Percentiles rank a stretch among this genome's conserved stretches.
Evolutionary conservation across 2,329 filamentous ascomycete genomes (phyloP).

Genomic region (Trichocomaceae sp.): DNA sequence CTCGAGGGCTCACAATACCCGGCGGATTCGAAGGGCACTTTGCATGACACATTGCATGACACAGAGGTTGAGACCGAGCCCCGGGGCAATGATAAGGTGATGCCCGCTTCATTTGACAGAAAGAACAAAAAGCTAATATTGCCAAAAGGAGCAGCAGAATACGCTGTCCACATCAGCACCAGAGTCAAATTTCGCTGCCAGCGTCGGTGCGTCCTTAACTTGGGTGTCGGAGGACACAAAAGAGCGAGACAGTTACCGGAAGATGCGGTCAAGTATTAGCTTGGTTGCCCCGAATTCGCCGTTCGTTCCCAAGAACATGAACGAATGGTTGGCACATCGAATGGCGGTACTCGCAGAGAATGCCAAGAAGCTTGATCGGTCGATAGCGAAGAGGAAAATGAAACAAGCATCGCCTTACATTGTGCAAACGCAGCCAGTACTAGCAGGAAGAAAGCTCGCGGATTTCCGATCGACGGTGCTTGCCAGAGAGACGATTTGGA

Average conservation of each 20-base stretch:
- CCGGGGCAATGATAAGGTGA: conserved; percentile 2
- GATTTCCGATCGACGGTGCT: conserved; percentile 24
- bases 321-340: conserved; percentile 9
- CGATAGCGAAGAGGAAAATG: conserved; percentile 10
- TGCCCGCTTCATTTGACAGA: not conserved
- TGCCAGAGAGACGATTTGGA: conserved; percentile 25
- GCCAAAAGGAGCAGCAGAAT: not conserved
- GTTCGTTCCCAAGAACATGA: conserved; percentile 15
- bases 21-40: not conserved
- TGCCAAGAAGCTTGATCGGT: conserved; percentile 2
- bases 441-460: conserved; percentile 19
- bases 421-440: conserved; percentile 10
- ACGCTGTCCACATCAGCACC: not conserved
- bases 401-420: conserved; percentile 1
- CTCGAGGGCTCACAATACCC: not conserved
- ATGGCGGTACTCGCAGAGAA: conserved; percentile 1
- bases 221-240: conserved; percentile 23
- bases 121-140: not conserved
- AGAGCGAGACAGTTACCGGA: conserved; percentile 23
- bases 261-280: conserved; percentile 18
- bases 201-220: conserved; percentile 20
- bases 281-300: conserved; percentile 22
- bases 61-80: not conserved
- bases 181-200: not conserved
- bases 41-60: not conserved